Base-by-base conservation (phyloP, 2,329 filamentous ascomycete species). In the Diaporthe ilicicola region DNA sequence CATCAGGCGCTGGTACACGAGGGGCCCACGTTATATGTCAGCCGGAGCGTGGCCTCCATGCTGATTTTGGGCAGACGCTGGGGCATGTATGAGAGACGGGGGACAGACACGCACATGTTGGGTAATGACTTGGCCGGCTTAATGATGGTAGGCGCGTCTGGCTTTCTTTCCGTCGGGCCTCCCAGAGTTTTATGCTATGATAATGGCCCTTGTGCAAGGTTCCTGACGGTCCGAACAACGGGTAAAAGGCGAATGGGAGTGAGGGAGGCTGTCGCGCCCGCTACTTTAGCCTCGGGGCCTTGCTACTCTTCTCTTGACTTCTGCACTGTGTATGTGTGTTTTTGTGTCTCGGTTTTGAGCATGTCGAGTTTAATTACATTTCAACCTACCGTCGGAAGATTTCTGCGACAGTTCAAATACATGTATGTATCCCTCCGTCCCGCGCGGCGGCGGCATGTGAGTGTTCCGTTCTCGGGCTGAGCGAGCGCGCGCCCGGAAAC, bases 291-390 rank as follows among this genome's bases (percentile, higher is more conserved):
- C 42, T 39, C n/a, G 27, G 59, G 59, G 27, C 44, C 59, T 19
- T 24, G 19, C 10, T 34, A 42, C 48, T 34, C 59, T 50, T 37
- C 29, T 46, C 48, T 64, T 64, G 29, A 50, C 44, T 64, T 64
- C 59, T 64, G 6, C 10, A 44, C 42, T 50, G 59, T 46, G 39
- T 12, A 29, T 48, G 22, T 32, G 7, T 19, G 15, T 59, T 34
- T 44, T 32, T 15, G 59, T 42, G 19, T 64, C 19, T 42, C 42
- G 42, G 42, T 62, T 62, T 39, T 39, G 37, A 50, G 59, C 59
- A 64, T 50, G 50, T 50, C 44, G 44, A 64, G 44, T 64, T 64
- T 50, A 64, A 64, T 64, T 42, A 62, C 42, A 48, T 46, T 13
- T 62, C 34, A 32, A 50, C 44, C 59, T 64, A 37, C 7, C n/a